A percentile compares a stretch with the other conserved stretches of the same genome.
phyloP scores from a whole-genome alignment of 768 basidiomycete species.

The Lactifluus subvellereus region DNA sequence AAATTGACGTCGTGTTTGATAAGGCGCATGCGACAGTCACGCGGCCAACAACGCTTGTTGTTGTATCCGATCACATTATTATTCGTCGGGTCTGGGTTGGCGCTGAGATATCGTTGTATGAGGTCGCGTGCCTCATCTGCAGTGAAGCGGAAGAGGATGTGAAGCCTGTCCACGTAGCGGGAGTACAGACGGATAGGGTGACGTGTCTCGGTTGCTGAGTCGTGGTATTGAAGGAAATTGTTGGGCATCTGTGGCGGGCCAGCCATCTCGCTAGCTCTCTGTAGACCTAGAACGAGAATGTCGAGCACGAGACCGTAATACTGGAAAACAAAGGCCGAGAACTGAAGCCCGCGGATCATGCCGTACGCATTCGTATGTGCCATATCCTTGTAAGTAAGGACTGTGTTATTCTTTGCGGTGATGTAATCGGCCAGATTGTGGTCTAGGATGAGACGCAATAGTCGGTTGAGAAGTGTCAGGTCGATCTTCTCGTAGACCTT shows the following conservation, averaged over 20 bases:
- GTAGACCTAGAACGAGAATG: conserved; percentile 91
- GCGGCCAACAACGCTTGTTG: conserved; percentile 99
- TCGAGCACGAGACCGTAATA: conserved; percentile 96
- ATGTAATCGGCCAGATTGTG: conserved; percentile 99
- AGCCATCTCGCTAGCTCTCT: conserved; percentile 98
- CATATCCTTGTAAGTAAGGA: conserved; percentile 96
- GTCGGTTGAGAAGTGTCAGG: conserved; percentile 88
- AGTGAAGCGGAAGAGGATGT: conserved; percentile 95
- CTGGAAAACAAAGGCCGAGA: conserved; percentile 99
- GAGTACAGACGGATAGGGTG: conserved; percentile 99
- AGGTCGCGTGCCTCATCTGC: conserved; percentile 97
- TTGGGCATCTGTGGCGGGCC: conserved; percentile 97
- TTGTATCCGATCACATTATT: conserved; percentile 99
- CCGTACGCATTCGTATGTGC: conserved; percentile 97
- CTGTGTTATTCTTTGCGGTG: conserved; percentile 97
- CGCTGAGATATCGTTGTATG: conserved; percentile 95
- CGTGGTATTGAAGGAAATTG: conserved; percentile 96
- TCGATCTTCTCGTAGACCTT: conserved; percentile 99
- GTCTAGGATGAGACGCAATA: conserved; percentile 93
- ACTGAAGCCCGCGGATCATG: conserved; percentile 94
- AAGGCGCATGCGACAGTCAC: conserved; percentile 97
- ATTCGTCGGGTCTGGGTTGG: conserved; percentile 97
- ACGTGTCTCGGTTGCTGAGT: conserved; percentile 89
- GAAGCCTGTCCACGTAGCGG: conserved; percentile 90
- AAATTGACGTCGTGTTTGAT: conserved; percentile 99